These are phyloP conservation scores for Copromyces sp. DNA, from an alignment of 495 filamentous ascomycete genomes.

Conservation along the genomic window DNA sequence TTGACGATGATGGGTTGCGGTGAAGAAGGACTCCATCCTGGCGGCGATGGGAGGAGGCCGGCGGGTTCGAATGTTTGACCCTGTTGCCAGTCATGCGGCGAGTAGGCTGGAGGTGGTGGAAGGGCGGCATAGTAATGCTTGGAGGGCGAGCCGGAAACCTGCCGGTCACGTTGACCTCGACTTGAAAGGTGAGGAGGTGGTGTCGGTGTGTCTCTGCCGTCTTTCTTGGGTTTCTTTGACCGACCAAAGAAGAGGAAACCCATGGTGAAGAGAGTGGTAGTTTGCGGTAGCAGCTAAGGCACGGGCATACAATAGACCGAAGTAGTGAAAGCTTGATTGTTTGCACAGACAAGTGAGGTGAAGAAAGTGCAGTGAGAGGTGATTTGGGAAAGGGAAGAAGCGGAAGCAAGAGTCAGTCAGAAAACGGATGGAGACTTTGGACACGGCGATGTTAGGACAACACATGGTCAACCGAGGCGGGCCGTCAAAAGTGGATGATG, in stretches of 20 bases:
- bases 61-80: conserved; percentile 20
- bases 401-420: neutral
- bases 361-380: neutral
- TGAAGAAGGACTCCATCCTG: conserved; percentile 23
- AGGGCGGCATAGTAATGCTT: conserved; percentile 5
- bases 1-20: conserved; percentile 34
- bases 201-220: conserved; percentile 5
- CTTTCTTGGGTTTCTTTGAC: conserved; percentile 28
- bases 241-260: conserved; percentile 38
- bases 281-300: neutral
- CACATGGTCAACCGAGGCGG: neutral
- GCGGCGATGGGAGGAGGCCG: conserved; percentile 26
- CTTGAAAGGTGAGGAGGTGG: conserved; percentile 2
- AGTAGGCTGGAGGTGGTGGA: conserved; percentile 11
- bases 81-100: conserved; percentile 15
- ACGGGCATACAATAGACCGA: neutral
- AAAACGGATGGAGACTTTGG: neutral
- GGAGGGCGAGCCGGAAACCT: neutral
- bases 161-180: neutral
- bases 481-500: neutral
- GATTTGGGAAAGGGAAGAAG: conserved; percentile 1
- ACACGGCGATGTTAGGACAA: neutral
- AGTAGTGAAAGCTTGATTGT: neutral
- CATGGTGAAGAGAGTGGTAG: conserved; percentile 21
- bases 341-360: neutral